Evolutionary conservation across 495 filamentous ascomycete species (phyloP).

Genomic region (Antarctomyces pellizariae): DNA sequence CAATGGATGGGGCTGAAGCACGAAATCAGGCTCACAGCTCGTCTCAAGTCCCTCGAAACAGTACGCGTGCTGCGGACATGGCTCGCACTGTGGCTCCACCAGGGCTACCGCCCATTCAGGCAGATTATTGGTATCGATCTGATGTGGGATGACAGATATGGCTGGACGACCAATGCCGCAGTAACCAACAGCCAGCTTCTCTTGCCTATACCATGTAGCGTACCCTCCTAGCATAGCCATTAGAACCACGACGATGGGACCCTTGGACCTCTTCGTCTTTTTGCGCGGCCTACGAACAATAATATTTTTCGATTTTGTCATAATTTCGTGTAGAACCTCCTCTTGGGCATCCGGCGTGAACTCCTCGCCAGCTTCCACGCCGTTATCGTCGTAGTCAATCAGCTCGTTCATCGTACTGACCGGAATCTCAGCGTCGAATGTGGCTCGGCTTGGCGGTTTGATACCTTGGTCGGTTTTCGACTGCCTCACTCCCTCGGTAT

Average conservation of each 20-base stretch:
- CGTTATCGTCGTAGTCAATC: slow-evolving; percentile 10
- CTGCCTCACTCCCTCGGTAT: slow-evolving; percentile 2
- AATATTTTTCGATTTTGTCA: slow-evolving; percentile 17
- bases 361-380: slow-evolving; percentile 53
- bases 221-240: slow-evolving; percentile 45
- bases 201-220: slow-evolving; percentile 66
- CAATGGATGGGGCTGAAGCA: slow-evolving; percentile 65
- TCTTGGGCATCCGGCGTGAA: slow-evolving; percentile 80
- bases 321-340: slow-evolving; percentile 41
- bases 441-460: slow-evolving; percentile 18
- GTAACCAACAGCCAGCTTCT: slow-evolving; percentile 86
- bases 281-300: slow-evolving; percentile 11
- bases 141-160: slow-evolving; percentile 18
- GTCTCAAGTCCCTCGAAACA: slow-evolving; percentile 60
- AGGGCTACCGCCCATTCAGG: slow-evolving; percentile 43
- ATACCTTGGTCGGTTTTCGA: slow-evolving; percentile 13
- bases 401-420: slow-evolving; percentile 7
- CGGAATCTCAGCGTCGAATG: slow-evolving; percentile 20
- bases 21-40: slow-evolving; percentile 66
- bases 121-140: slow-evolving; percentile 24
- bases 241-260: slow-evolving; percentile 40
- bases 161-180: slow-evolving; percentile 62
- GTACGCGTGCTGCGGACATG: slow-evolving; percentile 75
- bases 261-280: slow-evolving; percentile 11
- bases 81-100: slow-evolving; percentile 66